Conservation (phyloP, 2,329 filamentous ascomycete species). For the Aspergillus amoenus region DNA sequence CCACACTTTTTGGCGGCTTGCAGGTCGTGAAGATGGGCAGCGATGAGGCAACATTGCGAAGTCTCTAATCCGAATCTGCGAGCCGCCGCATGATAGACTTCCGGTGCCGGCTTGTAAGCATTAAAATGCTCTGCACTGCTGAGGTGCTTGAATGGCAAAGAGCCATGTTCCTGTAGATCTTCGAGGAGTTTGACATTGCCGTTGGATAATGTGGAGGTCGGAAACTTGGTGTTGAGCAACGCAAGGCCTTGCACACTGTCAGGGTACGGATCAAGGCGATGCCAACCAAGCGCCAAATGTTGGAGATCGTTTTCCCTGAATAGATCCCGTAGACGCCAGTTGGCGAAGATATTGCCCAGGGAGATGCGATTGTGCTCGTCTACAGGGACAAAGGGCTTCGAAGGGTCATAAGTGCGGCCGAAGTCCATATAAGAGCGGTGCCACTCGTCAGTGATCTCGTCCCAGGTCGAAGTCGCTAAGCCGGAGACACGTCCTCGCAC, state of each 20-base stretch:
- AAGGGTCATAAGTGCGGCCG: no score
- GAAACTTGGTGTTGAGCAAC: constrained; percentile 54
- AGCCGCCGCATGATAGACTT: constrained; percentile 66
- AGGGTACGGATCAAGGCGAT: constrained; percentile 66
- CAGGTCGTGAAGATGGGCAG: constrained; percentile 28
- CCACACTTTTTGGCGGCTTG: no score
- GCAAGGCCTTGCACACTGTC: constrained; percentile 59
- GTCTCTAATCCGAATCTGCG: constrained; percentile 56
- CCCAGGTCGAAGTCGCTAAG: no score
- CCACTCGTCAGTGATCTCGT: no score
- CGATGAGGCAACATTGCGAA: constrained; percentile 69
- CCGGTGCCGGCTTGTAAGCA: constrained; percentile 69
- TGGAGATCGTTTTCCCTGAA: constrained; percentile 8
- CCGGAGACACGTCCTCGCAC: no score
- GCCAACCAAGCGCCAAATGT: constrained; percentile 63
- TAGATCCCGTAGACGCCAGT: no score
- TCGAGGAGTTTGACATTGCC: constrained; percentile 64
- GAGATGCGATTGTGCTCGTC: no score
- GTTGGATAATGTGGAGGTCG: constrained; percentile 68
- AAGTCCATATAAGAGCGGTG: no score
- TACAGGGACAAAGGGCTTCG: no score
- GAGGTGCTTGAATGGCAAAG: constrained; percentile 42
- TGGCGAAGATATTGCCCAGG: no score
- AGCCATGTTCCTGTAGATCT: constrained; percentile 55
- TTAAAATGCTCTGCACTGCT: constrained; percentile 68